Percentiles rank a stretch among this genome's conserved stretches.
Evolutionary conservation across 208 protist genomes (phyloP).

Genomic region (Acanthamoeba culbertsoni): DNA sequence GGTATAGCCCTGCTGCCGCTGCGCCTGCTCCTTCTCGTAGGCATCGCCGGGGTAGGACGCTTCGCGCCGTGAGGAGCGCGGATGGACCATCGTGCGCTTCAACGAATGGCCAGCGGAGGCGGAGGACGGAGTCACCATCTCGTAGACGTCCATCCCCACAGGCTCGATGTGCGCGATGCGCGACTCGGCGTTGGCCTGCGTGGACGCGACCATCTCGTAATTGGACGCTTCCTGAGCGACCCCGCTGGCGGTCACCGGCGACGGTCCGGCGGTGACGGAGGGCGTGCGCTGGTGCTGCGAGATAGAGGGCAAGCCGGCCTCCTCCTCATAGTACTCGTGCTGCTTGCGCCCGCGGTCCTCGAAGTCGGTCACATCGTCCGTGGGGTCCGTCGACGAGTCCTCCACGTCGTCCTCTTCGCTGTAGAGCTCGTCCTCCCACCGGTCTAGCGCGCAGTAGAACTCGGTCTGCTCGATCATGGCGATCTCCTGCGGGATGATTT

Average conservation of each 20-base stretch:
- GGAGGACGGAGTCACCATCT: not conserved
- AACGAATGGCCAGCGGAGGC: not conserved
- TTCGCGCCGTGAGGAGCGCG: not conserved
- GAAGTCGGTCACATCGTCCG: not conserved
- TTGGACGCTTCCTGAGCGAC: not conserved
- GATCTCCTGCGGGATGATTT: not conserved
- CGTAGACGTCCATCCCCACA: not conserved
- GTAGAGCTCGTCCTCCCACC: slow-evolving; percentile 28
- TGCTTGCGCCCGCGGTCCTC: not conserved
- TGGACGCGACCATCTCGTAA: not conserved
- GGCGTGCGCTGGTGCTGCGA: not conserved
- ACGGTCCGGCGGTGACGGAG: not conserved
- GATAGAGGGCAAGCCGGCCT: not conserved
- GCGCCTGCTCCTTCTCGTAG: not conserved
- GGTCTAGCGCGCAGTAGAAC: not conserved
- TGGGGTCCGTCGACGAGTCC: not conserved
- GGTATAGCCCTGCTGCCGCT: not conserved
- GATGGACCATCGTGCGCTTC: not conserved
- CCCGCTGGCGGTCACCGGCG: not conserved
- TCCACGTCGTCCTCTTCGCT: not conserved
- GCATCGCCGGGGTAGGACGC: not conserved
- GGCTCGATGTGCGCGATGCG: not conserved
- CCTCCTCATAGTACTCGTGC: not conserved
- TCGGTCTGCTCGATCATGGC: not conserved
- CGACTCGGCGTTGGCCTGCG: not conserved